Evolutionary conservation across 164 flowering plant genomes (phyloP), one percentile per base, ranked within the genome.

Genomic region (Macadamia integrifolia): DNA sequence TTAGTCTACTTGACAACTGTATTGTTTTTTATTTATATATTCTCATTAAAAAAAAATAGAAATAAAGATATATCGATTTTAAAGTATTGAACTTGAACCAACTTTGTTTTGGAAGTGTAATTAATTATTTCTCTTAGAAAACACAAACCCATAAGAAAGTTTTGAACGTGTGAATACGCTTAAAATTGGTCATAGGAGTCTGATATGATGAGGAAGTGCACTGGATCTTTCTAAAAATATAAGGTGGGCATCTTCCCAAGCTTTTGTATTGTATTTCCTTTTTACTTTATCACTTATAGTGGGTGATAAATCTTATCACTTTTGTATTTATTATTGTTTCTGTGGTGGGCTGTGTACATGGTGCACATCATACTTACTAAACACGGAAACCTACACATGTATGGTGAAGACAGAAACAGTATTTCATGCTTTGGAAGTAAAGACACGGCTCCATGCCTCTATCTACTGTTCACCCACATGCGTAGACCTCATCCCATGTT

Each of bases 161-260:
- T 59, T 64, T 67, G 66, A 48, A 64, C 44, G 28, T 66, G 58
- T 61, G 69, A 71, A 71, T 71, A 42, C 42, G 74, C 48, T 78
- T 69, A 67, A 73, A 74, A 78, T 76, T 74, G 67, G 23, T 23
- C 71, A 71, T 67, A 11, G 29, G 40, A 50, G 55, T 50, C 15
- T 50, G 55, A 50, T 50, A 50, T 9, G 15, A 50, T 50, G 55
- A 50, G 3, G 55, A 13, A 2, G 55, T 30, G n/a, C 53, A 58
- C 46, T 64, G 57, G 66, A 31, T 28, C 11, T 43, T 11, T 6
- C 6, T 52, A 3, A 10, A 14, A 14, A 14, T 14, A 2, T 14
- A 14, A 53, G 57, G 17, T 17, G 17, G 17, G 2, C 17, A 4
- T 53, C 57, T 53, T 53, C 18, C 6, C 57, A 53, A 53, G 57